Base-by-base conservation (phyloP, 73 alveolate species). In the Paramecium bursaria region DNA sequence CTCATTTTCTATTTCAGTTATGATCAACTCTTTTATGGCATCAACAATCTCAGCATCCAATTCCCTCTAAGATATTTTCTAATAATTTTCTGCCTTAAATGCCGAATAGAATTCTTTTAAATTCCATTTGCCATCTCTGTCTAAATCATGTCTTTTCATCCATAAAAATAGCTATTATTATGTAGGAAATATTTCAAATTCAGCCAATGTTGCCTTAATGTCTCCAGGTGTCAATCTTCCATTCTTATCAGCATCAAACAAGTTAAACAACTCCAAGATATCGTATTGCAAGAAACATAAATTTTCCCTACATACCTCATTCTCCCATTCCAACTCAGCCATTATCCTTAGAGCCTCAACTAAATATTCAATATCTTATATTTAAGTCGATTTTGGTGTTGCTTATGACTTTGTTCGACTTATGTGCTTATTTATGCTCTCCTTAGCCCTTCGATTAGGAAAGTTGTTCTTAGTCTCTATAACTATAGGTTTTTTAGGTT, bases 121-220 rank as follows among this genome's bases (percentile, higher is more conserved):
- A 67, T 42, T 67, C 82, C 82, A 67, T 67, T 42, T 67, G 10
- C 82, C 82, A 67, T 67, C 82, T 67, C 82, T 67, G 22, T 67
- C 82, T 11, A 31, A 39, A 21, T 67, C 82, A 35, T 67, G 44
- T 67, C 82, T 10, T 42, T 67, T 67, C 82, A 67, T 67, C 82
- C 82, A 67, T 5, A 67, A 67, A 67, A 25, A 67, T 11, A 67
- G 21, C n/a, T 67, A 67, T 33, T 53, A 67, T 67, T 67, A 35
- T 13, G 82, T 67, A 1, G 82, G 82, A 14, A 39, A 67, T 19
- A 67, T 42, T 67, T 67, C 53, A 1, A 67, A 42, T 14, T 67
- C 82, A 21, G 33, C 82, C 19, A 67, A 42, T 6, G 55, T 57
- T 14, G 82, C 42, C 21, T 67, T 67, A 21, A 67, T 57, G 44